Evolutionary conservation across 805 yeast species (phyloP), one percentile per base, ranked within the genome.

Genomic region (Yamadazyma sp.): DNA sequence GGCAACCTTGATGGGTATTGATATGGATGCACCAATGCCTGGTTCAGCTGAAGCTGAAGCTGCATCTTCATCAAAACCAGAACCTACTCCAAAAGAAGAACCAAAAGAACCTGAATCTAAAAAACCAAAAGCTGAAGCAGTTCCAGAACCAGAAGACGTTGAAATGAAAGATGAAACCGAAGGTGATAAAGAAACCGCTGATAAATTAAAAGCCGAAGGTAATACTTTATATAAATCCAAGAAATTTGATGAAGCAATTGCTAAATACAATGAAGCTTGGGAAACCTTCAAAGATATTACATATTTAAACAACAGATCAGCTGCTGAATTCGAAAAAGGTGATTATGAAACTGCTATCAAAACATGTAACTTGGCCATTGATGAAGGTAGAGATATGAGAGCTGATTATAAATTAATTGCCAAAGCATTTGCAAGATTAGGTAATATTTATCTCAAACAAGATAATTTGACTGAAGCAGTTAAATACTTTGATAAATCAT

Each of bases 321-420:
- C 99, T 38, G 99, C 98, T 22, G 96, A 93, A 65, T 93, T 65
- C 55, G 99, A 93, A 67, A 87, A 89, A 61, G 96, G 93, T 43
- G 96, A 88, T 54, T 85, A 76, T 53, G 96, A 88, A 39, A 64
- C 80, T 8, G 89, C 96, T 26, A 85, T 93, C 46, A 64, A 72
- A 40, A 86, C 97, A 4, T 82, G 96, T 60, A 67, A 76, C 49
- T 63, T 65, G 32, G 98, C 98, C 17, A 76, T 91, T 44, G 96
- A 86, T 27, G 80, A 85, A 58, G 96, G 96, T 46, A 78, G 96
- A 67, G 91, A 82, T 49, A 52, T 74, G 59, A 85, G 94, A 63
- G 89, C 96, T 11, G 97, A 93, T 61, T 93, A 88, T 65, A 91
- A 86, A 64, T 50, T 83, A 33, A 77, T 93, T 56, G 95, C 98